Evolutionary conservation across 2,329 filamentous ascomycete genomes (phyloP).

Genomic region (Gnomoniopsis smithogilvyi): DNA sequence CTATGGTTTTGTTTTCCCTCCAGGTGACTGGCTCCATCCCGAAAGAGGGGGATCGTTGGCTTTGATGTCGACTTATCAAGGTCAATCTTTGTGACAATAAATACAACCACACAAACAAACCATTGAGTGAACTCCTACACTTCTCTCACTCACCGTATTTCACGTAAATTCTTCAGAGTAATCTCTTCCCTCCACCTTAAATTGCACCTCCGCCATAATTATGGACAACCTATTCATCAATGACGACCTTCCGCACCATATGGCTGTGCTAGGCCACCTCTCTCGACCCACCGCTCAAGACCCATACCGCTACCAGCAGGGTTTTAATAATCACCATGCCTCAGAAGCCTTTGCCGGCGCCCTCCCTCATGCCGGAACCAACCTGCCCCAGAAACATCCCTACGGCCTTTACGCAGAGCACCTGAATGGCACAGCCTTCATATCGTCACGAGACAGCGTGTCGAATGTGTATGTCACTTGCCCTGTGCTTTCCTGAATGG

Average conservation of each 20-base stretch:
- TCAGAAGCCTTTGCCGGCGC: conserved; percentile 12
- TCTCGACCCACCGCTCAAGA: conserved; percentile 6
- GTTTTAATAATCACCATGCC: conserved; percentile 12
- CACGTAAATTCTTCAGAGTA: too few species aligned
- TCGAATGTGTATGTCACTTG: conserved; percentile 21
- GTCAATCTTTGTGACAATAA: too few species aligned
- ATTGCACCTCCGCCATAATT: neutral
- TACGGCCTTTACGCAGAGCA: conserved; percentile 29
- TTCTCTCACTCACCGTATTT: too few species aligned
- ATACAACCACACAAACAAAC: too few species aligned
- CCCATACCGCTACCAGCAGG: conserved; percentile 14
- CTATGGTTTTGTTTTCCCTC: too few species aligned
- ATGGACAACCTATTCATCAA: conserved; percentile 13
- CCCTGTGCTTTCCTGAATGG: neutral
- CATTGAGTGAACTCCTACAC: too few species aligned
- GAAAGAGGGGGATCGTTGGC: too few species aligned
- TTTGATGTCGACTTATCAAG: too few species aligned
- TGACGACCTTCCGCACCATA: conserved; percentile 13
- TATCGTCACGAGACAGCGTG: conserved; percentile 21
- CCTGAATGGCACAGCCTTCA: conserved; percentile 27
- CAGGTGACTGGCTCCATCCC: too few species aligned
- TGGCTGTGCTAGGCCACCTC: conserved; percentile 9
- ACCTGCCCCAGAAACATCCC: conserved; percentile 25
- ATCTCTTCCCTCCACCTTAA: neutral
- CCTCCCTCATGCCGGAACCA: conserved; percentile 16